Percentiles rank a stretch among this genome's conserved stretches.
These are phyloP conservation scores for Flaveria floridana DNA, from an alignment of 140 eudicot species.

Conservation along the genomic window DNA sequence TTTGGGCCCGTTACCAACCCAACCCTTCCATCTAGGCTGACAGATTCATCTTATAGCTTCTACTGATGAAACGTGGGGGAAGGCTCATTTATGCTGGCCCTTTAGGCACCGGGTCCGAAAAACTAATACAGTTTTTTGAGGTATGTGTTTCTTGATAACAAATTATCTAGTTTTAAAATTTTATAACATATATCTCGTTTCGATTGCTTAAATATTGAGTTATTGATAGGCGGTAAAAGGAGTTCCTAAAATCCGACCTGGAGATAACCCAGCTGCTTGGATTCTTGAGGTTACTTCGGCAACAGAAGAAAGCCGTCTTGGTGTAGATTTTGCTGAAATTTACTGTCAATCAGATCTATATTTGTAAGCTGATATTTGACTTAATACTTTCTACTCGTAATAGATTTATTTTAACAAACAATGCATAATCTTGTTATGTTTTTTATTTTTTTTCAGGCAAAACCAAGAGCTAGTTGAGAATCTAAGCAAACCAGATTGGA, in stretches of 20 bases:
- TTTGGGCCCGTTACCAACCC: slow-evolving; percentile 17
- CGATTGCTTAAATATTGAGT: slow-evolving; percentile 13
- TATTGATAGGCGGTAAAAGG: slow-evolving; percentile 56
- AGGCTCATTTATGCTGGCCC: slow-evolving; percentile 90
- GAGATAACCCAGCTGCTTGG: slow-evolving; percentile 87
- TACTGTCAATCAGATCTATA: slow-evolving; percentile 62
- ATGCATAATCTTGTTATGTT: slow-evolving; percentile 3
- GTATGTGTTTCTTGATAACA: slow-evolving; percentile 36
- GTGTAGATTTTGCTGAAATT: slow-evolving; percentile 64
- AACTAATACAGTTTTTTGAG: slow-evolving; percentile 71
- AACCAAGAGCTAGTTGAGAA: slow-evolving; percentile 59
- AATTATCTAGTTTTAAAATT: neutral
- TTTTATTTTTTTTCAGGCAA: slow-evolving; percentile 49
- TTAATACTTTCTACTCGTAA: neutral
- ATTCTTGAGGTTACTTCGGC: slow-evolving; percentile 76
- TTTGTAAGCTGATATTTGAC: slow-evolving; percentile 40
- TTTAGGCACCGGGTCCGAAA: slow-evolving; percentile 63
- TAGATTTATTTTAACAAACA: neutral
- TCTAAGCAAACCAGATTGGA: slow-evolving; percentile 62
- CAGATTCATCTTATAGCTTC: slow-evolving; percentile 45
- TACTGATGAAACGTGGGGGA: slow-evolving; percentile 90
- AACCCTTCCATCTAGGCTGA: slow-evolving; percentile 21
- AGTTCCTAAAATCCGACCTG: slow-evolving; percentile 57
- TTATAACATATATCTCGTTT: neutral
- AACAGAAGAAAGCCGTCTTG: slow-evolving; percentile 70